These are phyloP conservation scores for Fragaria vesca DNA, from an alignment of 306 rosid genomes.

Conservation along the genomic window DNA sequence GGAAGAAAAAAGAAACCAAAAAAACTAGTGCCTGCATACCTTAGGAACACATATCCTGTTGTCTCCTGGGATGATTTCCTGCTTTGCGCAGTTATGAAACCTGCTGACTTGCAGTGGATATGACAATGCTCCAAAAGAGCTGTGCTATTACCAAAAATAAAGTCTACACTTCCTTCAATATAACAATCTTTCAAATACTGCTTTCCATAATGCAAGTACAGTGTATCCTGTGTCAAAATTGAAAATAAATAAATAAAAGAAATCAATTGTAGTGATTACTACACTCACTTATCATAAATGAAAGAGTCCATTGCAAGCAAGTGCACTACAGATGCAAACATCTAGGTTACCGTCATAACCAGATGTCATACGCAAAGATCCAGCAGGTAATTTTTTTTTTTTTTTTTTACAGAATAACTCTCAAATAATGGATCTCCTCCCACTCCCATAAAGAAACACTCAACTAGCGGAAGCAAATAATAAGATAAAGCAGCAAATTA, in stretches of 20 bases:
- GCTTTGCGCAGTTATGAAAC: slow-evolving; percentile 84
- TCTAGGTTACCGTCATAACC: slow-evolving; percentile 10
- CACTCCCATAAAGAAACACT: neutral
- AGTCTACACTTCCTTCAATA: slow-evolving; percentile 93
- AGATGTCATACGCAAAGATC: neutral
- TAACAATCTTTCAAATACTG: slow-evolving; percentile 86
- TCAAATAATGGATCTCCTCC: neutral
- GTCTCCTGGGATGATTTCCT: slow-evolving; percentile 82
- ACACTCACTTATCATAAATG: slow-evolving; percentile 12
- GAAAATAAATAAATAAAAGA: slow-evolving; percentile 11
- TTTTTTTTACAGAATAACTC: neutral
- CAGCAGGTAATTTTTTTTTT: neutral
- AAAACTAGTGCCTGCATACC: slow-evolving; percentile 40
- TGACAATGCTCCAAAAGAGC: slow-evolving; percentile 87
- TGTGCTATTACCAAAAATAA: slow-evolving; percentile 87
- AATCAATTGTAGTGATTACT: slow-evolving; percentile 1
- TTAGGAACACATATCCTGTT: slow-evolving; percentile 79
- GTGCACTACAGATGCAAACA: slow-evolving; percentile 17
- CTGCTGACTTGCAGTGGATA: slow-evolving; percentile 76
- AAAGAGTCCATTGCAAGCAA: slow-evolving; percentile 17
- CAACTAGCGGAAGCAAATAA: neutral
- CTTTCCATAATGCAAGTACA: slow-evolving; percentile 79
- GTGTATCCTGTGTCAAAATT: slow-evolving; percentile 64
- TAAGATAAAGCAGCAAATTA: neutral
- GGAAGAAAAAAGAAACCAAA: neutral